phyloP scores from a whole-genome alignment of 345 rosid genomes.

The Syzygium oleosum region DNA sequence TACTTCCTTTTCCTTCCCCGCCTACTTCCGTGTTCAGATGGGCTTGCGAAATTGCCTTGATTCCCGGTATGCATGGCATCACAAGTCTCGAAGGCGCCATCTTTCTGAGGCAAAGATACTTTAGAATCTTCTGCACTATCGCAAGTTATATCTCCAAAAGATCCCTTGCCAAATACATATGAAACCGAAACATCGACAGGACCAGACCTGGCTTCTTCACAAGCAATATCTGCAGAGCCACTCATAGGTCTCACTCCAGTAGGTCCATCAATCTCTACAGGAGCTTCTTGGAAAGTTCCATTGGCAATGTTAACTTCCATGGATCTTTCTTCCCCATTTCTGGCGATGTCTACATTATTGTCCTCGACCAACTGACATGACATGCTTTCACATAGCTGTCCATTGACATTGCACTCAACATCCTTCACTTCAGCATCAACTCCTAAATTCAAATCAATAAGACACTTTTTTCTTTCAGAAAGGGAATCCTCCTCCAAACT shows the following conservation, averaged over 20 bases:
- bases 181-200: slow-evolving; percentile 6
- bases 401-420: slow-evolving; percentile 10
- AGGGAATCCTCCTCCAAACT: slow-evolving; percentile 2
- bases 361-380: slow-evolving; percentile 14
- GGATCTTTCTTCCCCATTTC: slow-evolving; percentile 7
- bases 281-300: slow-evolving; percentile 34
- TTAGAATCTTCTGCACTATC: not conserved
- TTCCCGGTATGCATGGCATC: not conserved
- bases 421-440: slow-evolving; percentile 39
- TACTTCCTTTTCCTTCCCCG: slow-evolving; percentile 1
- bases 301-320: slow-evolving; percentile 10
- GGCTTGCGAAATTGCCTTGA: not conserved
- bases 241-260: not conserved
- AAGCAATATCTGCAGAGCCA: slow-evolving; percentile 9
- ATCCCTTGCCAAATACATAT: not conserved
- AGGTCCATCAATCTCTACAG: not conserved
- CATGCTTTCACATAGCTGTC: slow-evolving; percentile 6
- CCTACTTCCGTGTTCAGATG: not conserved
- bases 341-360: not conserved
- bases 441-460: slow-evolving; percentile 79
- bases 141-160: not conserved
- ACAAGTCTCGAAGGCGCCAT: not conserved
- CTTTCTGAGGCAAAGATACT: not conserved
- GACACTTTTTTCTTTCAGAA: slow-evolving; percentile 31
- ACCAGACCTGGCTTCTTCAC: slow-evolving; percentile 22